phyloP scores from a whole-genome alignment of 345 rosid species.

The Eucalyptus polyanthemos region DNA sequence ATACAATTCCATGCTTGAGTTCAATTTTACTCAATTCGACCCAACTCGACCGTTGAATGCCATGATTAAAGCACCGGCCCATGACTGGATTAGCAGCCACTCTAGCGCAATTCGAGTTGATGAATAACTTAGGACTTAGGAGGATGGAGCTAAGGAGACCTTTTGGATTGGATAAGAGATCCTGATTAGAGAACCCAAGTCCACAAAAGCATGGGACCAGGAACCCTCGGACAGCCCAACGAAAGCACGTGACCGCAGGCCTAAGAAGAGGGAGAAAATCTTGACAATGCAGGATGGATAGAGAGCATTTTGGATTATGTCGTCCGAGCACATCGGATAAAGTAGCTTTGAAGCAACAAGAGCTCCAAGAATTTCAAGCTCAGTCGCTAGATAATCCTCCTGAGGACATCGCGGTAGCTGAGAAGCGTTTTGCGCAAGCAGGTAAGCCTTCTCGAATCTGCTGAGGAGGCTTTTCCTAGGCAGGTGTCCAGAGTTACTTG shows the following conservation, averaged over 20 bases:
- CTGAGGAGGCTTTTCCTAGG: background rate
- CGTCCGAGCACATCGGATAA: background rate
- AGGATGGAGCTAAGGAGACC: background rate
- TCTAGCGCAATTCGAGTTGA: background rate
- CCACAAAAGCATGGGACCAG: background rate
- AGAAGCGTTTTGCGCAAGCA: background rate
- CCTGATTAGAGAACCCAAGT: background rate
- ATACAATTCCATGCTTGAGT: background rate
- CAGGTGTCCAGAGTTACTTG: background rate
- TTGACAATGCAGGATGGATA: background rate
- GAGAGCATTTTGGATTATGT: background rate
- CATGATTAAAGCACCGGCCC: background rate
- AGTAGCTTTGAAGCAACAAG: background rate
- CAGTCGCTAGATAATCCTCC: background rate
- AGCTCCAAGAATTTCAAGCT: background rate
- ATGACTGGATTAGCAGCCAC: background rate
- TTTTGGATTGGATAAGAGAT: background rate
- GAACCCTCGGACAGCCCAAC: background rate
- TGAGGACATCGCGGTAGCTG: background rate
- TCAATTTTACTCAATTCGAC: background rate
- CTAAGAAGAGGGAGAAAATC: background rate
- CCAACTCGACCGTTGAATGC: background rate
- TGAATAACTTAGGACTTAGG: background rate
- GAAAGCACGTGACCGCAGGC: background rate
- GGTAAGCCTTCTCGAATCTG: background rate